These are phyloP conservation scores for Ustilago hordei DNA, from an alignment of 1,284 basidiomycete species.

Conservation along the genomic window DNA sequence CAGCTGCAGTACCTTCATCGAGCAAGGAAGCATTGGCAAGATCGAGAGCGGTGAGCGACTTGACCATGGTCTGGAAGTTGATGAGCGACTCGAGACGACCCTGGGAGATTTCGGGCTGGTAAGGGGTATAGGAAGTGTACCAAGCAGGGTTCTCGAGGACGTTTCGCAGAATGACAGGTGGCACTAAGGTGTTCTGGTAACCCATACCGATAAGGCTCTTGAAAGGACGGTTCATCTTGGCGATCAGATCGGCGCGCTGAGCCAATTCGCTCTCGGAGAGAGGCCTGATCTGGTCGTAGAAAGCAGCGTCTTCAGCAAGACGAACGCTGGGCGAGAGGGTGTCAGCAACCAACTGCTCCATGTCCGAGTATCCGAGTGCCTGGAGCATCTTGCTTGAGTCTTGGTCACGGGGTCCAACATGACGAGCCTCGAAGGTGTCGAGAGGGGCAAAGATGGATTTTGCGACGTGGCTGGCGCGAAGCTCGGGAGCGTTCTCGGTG, in stretches of 20 bases:
- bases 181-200: slow-evolving; percentile 76
- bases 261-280: slow-evolving; percentile 89
- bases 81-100: slow-evolving; percentile 93
- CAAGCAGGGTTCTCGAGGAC: slow-evolving; percentile 93
- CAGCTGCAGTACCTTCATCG: slow-evolving; percentile 68
- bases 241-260: slow-evolving; percentile 81
- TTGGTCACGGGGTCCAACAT: slow-evolving; percentile 63
- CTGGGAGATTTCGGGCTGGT: slow-evolving; percentile 90
- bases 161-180: slow-evolving; percentile 67
- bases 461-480: slow-evolving; percentile 50
- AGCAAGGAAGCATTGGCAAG: slow-evolving; percentile 73
- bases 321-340: slow-evolving; percentile 62
- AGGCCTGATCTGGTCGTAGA: slow-evolving; percentile 73
- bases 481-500: slow-evolving; percentile 54
- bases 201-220: slow-evolving; percentile 98
- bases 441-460: slow-evolving; percentile 64
- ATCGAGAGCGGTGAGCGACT: slow-evolving; percentile 91
- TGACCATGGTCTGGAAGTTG: slow-evolving; percentile 97
- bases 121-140: slow-evolving; percentile 97
- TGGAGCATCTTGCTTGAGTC: slow-evolving; percentile 61
- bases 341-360: slow-evolving; percentile 64
- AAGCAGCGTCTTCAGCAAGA: slow-evolving; percentile 76
- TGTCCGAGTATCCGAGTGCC: slow-evolving; percentile 60
- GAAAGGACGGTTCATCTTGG: slow-evolving; percentile 81
- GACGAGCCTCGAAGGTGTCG: slow-evolving; percentile 63